Evolutionary conservation across 148 eudicot genomes (phyloP).

Genomic region (Persicaria maculosa): DNA sequence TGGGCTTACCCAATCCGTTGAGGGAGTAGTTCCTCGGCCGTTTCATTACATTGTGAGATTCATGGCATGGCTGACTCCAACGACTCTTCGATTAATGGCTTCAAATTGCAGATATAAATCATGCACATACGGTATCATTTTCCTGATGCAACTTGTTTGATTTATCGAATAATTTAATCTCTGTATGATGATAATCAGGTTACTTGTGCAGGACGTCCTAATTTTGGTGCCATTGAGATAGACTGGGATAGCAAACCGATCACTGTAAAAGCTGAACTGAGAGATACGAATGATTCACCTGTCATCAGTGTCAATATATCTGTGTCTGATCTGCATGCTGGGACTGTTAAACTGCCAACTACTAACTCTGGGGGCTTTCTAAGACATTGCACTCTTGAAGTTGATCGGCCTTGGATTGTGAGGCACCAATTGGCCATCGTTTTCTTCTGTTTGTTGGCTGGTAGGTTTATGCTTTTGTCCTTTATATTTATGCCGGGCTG

Average conservation of each 20-base stretch:
- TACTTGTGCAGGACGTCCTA: slow-evolving; percentile 40
- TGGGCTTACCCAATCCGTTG: slow-evolving; percentile 69
- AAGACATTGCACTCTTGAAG: slow-evolving; percentile 55
- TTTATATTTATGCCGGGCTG: not conserved
- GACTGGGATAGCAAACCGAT: slow-evolving; percentile 48
- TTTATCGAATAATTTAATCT: not conserved
- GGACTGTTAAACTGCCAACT: slow-evolving; percentile 14
- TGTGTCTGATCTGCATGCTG: slow-evolving; percentile 36
- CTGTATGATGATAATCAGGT: not conserved
- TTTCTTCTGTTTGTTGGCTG: slow-evolving; percentile 27
- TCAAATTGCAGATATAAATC: slow-evolving; percentile 52
- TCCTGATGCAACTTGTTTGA: not conserved
- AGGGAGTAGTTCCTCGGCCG: slow-evolving; percentile 41
- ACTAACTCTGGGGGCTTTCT: slow-evolving; percentile 15
- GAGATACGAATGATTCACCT: slow-evolving; percentile 43
- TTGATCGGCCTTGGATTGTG: slow-evolving; percentile 44
- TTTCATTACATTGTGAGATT: slow-evolving; percentile 40
- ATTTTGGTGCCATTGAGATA: slow-evolving; percentile 61
- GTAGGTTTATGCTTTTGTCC: slow-evolving; percentile 24
- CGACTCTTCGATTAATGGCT: slow-evolving; percentile 41
- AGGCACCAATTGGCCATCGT: slow-evolving; percentile 48
- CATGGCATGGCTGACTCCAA: slow-evolving; percentile 49
- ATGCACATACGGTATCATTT: slow-evolving; percentile 52
- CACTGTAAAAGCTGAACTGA: slow-evolving; percentile 43
- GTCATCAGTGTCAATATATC: slow-evolving; percentile 35